Percentiles rank a stretch among this genome's conserved stretches.
phyloP scores from a whole-genome alignment of 1,284 basidiomycete genomes.

The Flammula alnicola region DNA sequence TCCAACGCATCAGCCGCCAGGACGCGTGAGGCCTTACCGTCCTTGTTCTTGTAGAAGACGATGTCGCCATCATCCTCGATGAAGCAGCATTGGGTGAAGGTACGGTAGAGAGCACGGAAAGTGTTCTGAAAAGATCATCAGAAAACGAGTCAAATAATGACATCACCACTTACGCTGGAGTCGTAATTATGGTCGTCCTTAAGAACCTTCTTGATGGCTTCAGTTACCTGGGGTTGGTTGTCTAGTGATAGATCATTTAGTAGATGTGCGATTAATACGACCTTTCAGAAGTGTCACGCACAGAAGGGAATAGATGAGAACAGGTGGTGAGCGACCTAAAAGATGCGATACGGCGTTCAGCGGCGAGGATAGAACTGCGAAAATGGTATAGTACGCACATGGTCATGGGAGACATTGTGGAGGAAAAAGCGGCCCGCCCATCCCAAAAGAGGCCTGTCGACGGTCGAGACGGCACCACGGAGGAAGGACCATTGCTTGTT shows the following conservation, averaged over 20 bases:
- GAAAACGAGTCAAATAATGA: neutral
- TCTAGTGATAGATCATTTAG: conserved; percentile 33
- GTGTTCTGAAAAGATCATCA: conserved; percentile 34
- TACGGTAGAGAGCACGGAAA: conserved; percentile 48
- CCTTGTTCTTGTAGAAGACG: conserved; percentile 75
- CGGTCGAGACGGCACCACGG: conserved; percentile 59
- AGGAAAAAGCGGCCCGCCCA: conserved; percentile 62
- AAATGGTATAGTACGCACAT: conserved; percentile 26
- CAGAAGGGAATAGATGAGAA: conserved; percentile 50
- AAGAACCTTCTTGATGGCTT: conserved; percentile 50
- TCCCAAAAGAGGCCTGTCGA: conserved; percentile 60
- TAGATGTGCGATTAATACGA: neutral
- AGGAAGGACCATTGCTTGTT: conserved; percentile 60
- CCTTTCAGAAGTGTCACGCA: conserved; percentile 25
- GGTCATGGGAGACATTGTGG: conserved; percentile 54
- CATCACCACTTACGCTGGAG: conserved; percentile 42
- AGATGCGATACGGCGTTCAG: conserved; percentile 8
- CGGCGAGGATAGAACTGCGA: neutral
- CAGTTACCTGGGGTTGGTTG: conserved; percentile 45
- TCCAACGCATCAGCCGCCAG: conserved; percentile 28
- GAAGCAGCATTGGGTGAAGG: conserved; percentile 64
- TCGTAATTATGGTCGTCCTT: conserved; percentile 57
- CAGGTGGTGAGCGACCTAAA: conserved; percentile 29
- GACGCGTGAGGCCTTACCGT: conserved; percentile 51
- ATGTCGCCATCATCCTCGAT: conserved; percentile 77